Evolutionary conservation across 2,329 filamentous ascomycete genomes (phyloP).

Genomic region (Sporothrix humicola): DNA sequence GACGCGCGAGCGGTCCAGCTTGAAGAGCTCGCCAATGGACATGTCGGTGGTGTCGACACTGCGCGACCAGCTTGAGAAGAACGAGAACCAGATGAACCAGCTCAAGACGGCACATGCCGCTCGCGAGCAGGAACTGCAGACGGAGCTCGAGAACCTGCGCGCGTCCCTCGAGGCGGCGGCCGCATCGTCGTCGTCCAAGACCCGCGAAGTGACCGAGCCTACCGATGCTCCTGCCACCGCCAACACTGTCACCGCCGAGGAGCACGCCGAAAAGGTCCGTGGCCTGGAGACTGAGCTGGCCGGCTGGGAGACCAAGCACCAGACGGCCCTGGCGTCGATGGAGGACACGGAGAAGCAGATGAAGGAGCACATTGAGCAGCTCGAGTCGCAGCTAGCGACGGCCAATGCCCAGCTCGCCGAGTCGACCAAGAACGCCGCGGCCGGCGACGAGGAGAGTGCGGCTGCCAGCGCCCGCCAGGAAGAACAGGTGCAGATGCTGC

Average conservation of each 20-base stretch:
- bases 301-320: conserved; percentile 78
- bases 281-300: conserved; percentile 73
- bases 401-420: conserved; percentile 59
- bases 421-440: conserved; percentile 41
- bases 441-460: conserved; percentile 36
- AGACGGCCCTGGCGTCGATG: conserved; percentile 71
- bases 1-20: conserved; percentile 88
- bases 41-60: conserved; percentile 88
- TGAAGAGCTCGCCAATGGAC: conserved; percentile 83
- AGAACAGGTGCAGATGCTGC: conserved; percentile 65
- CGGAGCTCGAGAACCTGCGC: conserved; percentile 73
- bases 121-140: conserved; percentile 75
- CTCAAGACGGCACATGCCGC: conserved; percentile 74
- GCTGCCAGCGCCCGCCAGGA: conserved; percentile 58
- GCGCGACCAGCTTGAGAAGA: conserved; percentile 85
- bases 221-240: conserved; percentile 31
- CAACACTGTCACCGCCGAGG: conserved; percentile 36
- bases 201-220: conserved; percentile 24
- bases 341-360: conserved; percentile 75
- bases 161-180: conserved; percentile 54
- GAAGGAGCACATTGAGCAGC: conserved; percentile 70
- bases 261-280: conserved; percentile 64
- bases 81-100: conserved; percentile 76
- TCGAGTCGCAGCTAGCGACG: conserved; percentile 66
- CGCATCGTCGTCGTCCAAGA: conserved; percentile 30